Conservation (phyloP, 371 early-diverging fungal genomes). For the Blakeslea trispora region DNA sequence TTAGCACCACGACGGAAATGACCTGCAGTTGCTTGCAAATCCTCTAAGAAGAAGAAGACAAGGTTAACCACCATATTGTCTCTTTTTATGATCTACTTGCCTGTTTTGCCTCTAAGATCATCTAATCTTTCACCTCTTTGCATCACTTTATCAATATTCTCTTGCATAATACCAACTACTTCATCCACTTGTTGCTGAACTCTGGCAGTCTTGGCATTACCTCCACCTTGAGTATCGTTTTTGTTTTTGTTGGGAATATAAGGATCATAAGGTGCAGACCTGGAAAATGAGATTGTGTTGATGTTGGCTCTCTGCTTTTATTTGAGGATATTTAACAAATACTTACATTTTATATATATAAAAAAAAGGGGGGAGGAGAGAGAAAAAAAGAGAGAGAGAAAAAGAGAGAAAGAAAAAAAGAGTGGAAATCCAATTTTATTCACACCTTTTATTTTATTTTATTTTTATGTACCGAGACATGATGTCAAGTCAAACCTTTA, state of each 20-base stretch:
- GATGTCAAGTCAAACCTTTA: too few species aligned
- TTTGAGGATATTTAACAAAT: too few species aligned
- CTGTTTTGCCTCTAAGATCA: constrained; percentile 79
- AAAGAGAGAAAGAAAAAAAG: constrained; percentile 1
- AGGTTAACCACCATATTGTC: neutral
- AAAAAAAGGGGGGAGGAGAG: neutral
- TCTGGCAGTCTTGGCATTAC: constrained; percentile 57
- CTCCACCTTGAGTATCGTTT: constrained; percentile 56
- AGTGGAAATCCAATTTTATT: neutral
- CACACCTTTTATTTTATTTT: neutral
- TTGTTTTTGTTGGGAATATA: constrained; percentile 51
- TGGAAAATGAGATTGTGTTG: constrained; percentile 5
- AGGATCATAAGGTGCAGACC: constrained; percentile 45
- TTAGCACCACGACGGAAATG: constrained; percentile 88
- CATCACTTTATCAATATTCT: constrained; percentile 91
- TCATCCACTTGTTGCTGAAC: constrained; percentile 89
- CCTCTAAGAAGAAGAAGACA: constrained; percentile 54
- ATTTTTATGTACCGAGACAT: constrained; percentile 1
- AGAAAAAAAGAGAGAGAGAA: neutral
- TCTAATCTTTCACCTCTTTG: constrained; percentile 90
- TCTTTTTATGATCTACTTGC: constrained; percentile 52
- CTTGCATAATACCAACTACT: constrained; percentile 94
- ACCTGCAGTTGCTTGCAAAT: constrained; percentile 75
- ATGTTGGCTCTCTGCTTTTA: too few species aligned
- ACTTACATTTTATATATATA: constrained; percentile 11